A percentile compares a stretch with the other conserved stretches of the same genome.
Conservation (phyloP, 2,329 filamentous ascomycete species). For the Diplodia mutila region DNA sequence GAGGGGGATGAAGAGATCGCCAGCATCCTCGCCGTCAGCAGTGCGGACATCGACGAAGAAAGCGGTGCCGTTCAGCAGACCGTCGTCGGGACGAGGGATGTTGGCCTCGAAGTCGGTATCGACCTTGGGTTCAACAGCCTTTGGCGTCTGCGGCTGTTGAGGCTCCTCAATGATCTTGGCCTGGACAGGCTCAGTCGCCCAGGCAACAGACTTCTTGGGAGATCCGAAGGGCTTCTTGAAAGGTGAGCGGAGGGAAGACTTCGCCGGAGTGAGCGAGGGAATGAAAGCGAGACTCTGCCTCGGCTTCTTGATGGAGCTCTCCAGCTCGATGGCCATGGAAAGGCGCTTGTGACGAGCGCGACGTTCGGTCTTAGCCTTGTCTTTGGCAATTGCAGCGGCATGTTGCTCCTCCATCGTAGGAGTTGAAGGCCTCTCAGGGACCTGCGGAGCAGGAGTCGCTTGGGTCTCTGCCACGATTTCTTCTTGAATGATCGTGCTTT, state of each 20-base stretch:
- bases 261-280: constrained; percentile 27
- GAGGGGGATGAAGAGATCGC: constrained; percentile 78
- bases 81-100: constrained; percentile 33
- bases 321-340: constrained; percentile 22
- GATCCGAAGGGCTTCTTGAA: constrained; percentile 36
- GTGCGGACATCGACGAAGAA: constrained; percentile 86
- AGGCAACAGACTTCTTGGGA: constrained; percentile 44
- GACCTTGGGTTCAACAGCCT: constrained; percentile 10
- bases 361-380: constrained; percentile 24
- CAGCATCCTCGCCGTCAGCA: constrained; percentile 65
- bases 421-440: constrained; percentile 16
- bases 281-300: constrained; percentile 24
- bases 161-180: neutral
- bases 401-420: constrained; percentile 9
- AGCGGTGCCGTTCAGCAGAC: constrained; percentile 62
- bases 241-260: constrained; percentile 43
- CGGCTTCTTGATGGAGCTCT: constrained; percentile 25
- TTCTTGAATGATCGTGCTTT: neutral
- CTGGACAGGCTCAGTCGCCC: constrained; percentile 27
- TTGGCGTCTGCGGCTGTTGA: constrained; percentile 22
- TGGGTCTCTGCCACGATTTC: neutral
- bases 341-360: constrained; percentile 19
- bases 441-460: neutral
- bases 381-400: neutral
- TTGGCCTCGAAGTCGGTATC: constrained; percentile 30